A percentile compares a stretch with the other conserved stretches of the same genome.
Evolutionary conservation across 148 eudicot species (phyloP).

Genomic region (Bassia scoparia): DNA sequence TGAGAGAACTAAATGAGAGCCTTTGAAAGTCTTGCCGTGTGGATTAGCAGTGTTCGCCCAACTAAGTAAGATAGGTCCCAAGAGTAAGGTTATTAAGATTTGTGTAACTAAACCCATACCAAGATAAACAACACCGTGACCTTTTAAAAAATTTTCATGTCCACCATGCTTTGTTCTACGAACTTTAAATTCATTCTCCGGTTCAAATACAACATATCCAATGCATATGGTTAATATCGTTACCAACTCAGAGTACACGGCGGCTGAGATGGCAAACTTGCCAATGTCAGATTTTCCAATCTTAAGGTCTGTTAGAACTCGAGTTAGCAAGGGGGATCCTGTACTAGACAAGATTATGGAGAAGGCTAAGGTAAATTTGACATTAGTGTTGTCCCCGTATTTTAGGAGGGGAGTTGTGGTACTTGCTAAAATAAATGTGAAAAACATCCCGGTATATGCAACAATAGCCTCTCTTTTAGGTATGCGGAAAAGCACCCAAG

Average conservation of each 20-base stretch:
- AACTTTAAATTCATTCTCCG: conserved; percentile 26
- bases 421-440: conserved; percentile 50
- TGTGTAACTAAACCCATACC: conserved; percentile 31
- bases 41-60: conserved; percentile 84
- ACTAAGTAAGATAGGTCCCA: conserved; percentile 53
- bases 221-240: conserved; percentile 45
- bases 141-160: conserved; percentile 2
- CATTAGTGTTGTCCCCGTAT: conserved; percentile 13
- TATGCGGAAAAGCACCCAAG: conserved; percentile 38
- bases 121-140: conserved; percentile 24
- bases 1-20: conserved; percentile 72
- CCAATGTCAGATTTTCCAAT: conserved; percentile 87
- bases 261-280: conserved; percentile 61
- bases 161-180: conserved; percentile 22
- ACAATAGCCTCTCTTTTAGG: conserved; percentile 60
- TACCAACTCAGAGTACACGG: conserved; percentile 61
- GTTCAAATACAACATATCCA: conserved; percentile 48
- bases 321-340: conserved; percentile 63
- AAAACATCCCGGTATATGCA: conserved; percentile 54
- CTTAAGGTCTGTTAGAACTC: conserved; percentile 78
- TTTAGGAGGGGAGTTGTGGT: conserved; percentile 38
- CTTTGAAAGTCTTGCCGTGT: conserved; percentile 78
- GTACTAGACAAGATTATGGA: conserved; percentile 64
- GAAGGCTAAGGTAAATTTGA: conserved; percentile 45
- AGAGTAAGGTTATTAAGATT: conserved; percentile 32